Conservation (phyloP, 768 basidiomycete species). For the Strobilomyces dryophilus region DNA sequence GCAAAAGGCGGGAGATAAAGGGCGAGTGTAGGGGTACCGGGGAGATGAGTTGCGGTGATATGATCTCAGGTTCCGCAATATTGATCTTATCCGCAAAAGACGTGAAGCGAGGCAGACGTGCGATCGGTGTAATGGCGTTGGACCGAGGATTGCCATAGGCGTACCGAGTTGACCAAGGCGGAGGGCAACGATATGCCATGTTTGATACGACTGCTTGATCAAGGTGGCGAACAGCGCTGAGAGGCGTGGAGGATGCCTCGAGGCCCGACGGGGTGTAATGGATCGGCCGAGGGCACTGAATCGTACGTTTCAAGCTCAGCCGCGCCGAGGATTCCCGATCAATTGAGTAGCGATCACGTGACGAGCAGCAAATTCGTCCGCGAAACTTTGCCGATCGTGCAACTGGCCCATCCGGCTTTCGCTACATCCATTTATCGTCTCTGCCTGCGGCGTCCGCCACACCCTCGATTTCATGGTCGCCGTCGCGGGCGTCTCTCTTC, state of each 20-base stretch:
- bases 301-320: slow-evolving; percentile 20
- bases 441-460: slow-evolving; percentile 26
- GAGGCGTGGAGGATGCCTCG: not conserved
- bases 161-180: not conserved
- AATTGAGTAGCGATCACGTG: slow-evolving; percentile 7
- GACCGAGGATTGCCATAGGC: not conserved
- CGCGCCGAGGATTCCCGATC: slow-evolving; percentile 19
- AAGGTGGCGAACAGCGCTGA: slow-evolving; percentile 2
- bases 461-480: slow-evolving; percentile 16
- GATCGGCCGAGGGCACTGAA: slow-evolving; percentile 11
- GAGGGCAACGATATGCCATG: not conserved
- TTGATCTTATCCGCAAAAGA: slow-evolving; percentile 1
- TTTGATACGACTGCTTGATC: not conserved
- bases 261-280: not conserved
- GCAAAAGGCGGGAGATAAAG: not conserved
- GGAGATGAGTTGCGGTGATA: slow-evolving; percentile 9
- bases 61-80: slow-evolving; percentile 8
- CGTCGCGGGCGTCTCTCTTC: slow-evolving; percentile 21
- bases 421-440: slow-evolving; percentile 9
- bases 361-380: not conserved
- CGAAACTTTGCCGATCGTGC: slow-evolving; percentile 6
- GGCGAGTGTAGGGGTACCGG: not conserved
- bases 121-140: not conserved
- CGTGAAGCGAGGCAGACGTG: slow-evolving; percentile 1
- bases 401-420: slow-evolving; percentile 8